Percentiles rank a stretch among this genome's conserved stretches.
These are phyloP conservation scores for Fusarium bulbicola DNA, from an alignment of 2,329 filamentous ascomycete genomes.

Conservation along the genomic window DNA sequence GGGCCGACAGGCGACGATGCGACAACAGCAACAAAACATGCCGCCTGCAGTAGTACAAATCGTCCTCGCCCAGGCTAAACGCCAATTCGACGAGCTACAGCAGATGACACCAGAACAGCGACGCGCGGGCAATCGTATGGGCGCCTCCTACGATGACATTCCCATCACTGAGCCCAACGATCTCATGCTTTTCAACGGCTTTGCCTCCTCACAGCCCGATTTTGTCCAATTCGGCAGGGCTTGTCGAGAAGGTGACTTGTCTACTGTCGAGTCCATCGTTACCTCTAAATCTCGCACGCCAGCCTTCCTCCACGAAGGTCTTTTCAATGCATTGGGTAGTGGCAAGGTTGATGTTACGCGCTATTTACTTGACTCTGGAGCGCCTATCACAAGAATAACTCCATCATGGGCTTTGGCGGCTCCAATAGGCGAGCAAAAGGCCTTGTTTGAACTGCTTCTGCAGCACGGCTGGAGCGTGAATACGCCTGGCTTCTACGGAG, in stretches of 20 bases:
- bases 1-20: neutral
- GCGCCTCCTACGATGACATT: neutral
- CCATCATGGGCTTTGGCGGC: slow-evolving; percentile 9
- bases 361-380: slow-evolving; percentile 10
- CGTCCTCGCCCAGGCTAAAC: neutral
- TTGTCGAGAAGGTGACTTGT: slow-evolving; percentile 9
- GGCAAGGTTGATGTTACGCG: slow-evolving; percentile 19
- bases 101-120: neutral
- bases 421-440: neutral
- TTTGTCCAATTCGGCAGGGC: slow-evolving; percentile 5
- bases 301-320: neutral
- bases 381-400: slow-evolving; percentile 19
- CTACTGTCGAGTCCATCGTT: neutral
- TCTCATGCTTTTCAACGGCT: neutral
- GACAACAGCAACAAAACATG: neutral
- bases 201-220: neutral
- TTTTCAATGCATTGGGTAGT: neutral
- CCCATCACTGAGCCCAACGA: neutral
- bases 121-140: neutral
- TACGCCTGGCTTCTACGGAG: slow-evolving; percentile 17
- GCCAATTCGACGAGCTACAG: neutral
- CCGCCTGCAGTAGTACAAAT: neutral
- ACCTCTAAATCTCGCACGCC: slow-evolving; percentile 2
- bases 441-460: slow-evolving; percentile 17
- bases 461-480: slow-evolving; percentile 30